These are phyloP conservation scores for Lyophyllum shimeji DNA, from an alignment of 768 basidiomycete species.

Conservation along the genomic window DNA sequence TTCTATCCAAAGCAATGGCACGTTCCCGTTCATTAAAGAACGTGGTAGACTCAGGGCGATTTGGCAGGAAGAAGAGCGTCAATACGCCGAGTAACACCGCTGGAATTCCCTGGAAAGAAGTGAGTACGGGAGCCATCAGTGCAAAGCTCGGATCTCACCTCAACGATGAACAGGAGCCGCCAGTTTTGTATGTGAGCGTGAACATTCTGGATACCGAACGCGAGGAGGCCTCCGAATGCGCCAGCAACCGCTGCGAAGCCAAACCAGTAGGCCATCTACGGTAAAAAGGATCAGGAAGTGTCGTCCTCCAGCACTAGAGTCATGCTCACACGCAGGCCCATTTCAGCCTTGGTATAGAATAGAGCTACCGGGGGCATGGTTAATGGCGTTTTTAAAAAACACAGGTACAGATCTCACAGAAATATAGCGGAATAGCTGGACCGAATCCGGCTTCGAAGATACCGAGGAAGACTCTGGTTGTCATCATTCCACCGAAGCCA, in stretches of 20 bases:
- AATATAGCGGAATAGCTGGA: slow-evolving; percentile 75
- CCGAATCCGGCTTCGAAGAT: slow-evolving; percentile 79
- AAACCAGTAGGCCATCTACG: slow-evolving; percentile 74
- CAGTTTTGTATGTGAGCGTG: slow-evolving; percentile 48
- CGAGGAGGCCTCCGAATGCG: slow-evolving; percentile 83
- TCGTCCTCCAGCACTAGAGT: background rate
- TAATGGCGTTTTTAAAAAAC: background rate
- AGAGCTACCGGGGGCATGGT: slow-evolving; percentile 44
- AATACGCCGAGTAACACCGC: slow-evolving; percentile 62
- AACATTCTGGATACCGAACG: slow-evolving; percentile 73
- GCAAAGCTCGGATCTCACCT: slow-evolving; percentile 38
- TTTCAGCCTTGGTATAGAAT: slow-evolving; percentile 74
- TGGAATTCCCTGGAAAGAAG: slow-evolving; percentile 55
- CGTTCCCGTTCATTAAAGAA: slow-evolving; percentile 56
- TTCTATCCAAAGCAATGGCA: slow-evolving; percentile 62
- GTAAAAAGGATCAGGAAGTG: background rate
- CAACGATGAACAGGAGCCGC: slow-evolving; percentile 73
- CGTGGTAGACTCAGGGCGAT: slow-evolving; percentile 68
- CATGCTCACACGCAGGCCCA: slow-evolving; percentile 61
- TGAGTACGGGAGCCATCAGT: background rate
- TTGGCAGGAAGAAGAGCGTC: slow-evolving; percentile 56
- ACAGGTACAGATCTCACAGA: slow-evolving; percentile 47
- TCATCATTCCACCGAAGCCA: slow-evolving; percentile 57
- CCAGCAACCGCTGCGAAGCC: slow-evolving; percentile 84
- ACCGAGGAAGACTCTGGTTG: slow-evolving; percentile 63